Evolutionary conservation across 2,329 filamentous ascomycete species (phyloP).

Genomic region (Exophiala xenobiotica): DNA sequence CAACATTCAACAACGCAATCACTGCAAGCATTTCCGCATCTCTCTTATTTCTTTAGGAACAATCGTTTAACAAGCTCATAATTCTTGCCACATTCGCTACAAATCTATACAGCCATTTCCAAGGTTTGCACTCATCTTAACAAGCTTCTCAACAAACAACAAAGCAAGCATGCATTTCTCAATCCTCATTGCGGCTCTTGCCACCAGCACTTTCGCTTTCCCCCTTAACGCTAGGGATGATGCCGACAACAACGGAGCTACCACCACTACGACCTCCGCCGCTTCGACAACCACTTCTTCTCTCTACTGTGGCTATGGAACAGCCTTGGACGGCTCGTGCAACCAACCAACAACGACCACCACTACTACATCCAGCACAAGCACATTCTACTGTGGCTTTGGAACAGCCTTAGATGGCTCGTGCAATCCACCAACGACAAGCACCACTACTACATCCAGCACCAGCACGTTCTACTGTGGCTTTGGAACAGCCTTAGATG

Average conservation of each 20-base stretch:
- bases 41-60: slow-evolving; percentile 12
- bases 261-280: neutral
- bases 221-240: neutral
- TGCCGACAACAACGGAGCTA: neutral
- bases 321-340: slow-evolving; percentile 20
- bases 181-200: slow-evolving; percentile 13
- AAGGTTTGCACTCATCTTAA: neutral
- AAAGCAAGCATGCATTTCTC: slow-evolving; percentile 13
- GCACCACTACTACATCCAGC: slow-evolving; percentile 1
- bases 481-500: slow-evolving; percentile 17
- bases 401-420: slow-evolving; percentile 18
- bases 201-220: slow-evolving; percentile 10
- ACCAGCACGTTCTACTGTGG: slow-evolving; percentile 10
- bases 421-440: slow-evolving; percentile 11
- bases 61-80: slow-evolving; percentile 9
- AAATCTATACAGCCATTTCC: neutral
- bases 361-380: slow-evolving; percentile 6
- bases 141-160: neutral
- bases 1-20: slow-evolving; percentile 3
- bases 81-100: slow-evolving; percentile 11
- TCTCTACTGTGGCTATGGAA: slow-evolving; percentile 20
- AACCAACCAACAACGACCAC: slow-evolving; percentile 4
- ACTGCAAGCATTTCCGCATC: slow-evolving; percentile 4
- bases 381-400: slow-evolving; percentile 15
- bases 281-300: slow-evolving; percentile 14